These are phyloP conservation scores for Schizophyllum commune DNA, from an alignment of 1,284 basidiomycete species.

Conservation along the genomic window DNA sequence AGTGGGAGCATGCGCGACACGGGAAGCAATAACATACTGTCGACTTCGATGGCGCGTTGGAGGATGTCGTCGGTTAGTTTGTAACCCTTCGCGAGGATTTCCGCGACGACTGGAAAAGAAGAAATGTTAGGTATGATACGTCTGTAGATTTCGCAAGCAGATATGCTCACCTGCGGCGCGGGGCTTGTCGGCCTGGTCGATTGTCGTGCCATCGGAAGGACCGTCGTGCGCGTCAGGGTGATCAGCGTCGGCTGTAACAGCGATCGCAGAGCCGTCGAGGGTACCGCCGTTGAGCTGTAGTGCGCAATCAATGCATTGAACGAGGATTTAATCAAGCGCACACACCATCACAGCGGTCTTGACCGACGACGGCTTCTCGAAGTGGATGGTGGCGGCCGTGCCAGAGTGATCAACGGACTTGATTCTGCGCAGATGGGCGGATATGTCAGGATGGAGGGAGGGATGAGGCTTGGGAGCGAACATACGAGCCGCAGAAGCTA, in stretches of 20 bases:
- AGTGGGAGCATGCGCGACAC: background rate
- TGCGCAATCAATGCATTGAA: slow-evolving; percentile 4
- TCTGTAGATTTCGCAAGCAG: background rate
- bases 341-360: slow-evolving; percentile 73
- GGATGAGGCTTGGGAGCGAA: background rate
- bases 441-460: background rate
- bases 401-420: slow-evolving; percentile 47
- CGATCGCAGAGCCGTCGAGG: slow-evolving; percentile 53
- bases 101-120: slow-evolving; percentile 60
- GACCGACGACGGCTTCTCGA: slow-evolving; percentile 71
- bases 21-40: slow-evolving; percentile 43
- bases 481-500: background rate
- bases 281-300: slow-evolving; percentile 63
- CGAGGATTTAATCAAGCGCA: slow-evolving; percentile 3
- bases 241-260: slow-evolving; percentile 57
- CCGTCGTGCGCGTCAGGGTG: slow-evolving; percentile 43
- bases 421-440: slow-evolving; percentile 37
- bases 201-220: slow-evolving; percentile 23
- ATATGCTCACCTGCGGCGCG: slow-evolving; percentile 59
- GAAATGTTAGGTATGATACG: background rate
- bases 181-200: slow-evolving; percentile 78
- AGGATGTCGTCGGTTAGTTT: slow-evolving; percentile 72
- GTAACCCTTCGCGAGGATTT: slow-evolving; percentile 88
- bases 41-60: slow-evolving; percentile 81
- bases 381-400: slow-evolving; percentile 50